Percentiles rank a stretch among this genome's conserved stretches.
phyloP scores from a whole-genome alignment of 106 monocot genomes.

The Allium sativum region DNA sequence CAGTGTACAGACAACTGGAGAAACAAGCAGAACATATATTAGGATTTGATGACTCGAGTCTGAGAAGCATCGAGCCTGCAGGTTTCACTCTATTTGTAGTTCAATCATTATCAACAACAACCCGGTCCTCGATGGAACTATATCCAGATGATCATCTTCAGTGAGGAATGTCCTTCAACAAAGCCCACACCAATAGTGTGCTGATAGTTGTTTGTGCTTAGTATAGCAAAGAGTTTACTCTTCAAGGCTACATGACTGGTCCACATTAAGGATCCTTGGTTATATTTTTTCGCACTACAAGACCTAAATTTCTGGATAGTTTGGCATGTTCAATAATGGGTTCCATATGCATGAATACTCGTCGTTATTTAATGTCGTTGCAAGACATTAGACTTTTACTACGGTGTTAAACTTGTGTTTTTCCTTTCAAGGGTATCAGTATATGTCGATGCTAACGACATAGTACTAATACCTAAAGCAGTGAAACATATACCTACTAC shows the following conservation, averaged over 20 bases:
- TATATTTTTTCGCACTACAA: constrained; percentile 66
- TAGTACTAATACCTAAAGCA: no score
- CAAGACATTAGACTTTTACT: no score
- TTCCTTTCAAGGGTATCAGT: no score
- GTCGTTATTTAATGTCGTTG: no score
- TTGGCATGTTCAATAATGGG: not conserved
- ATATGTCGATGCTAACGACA: no score
- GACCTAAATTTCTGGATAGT: constrained; percentile 34
- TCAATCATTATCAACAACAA: constrained; percentile 6
- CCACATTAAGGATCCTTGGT: constrained; percentile 35
- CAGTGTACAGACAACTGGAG: constrained; percentile 26
- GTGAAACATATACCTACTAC: no score
- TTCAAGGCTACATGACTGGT: constrained; percentile 16
- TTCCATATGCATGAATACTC: no score
- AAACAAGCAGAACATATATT: constrained; percentile 10
- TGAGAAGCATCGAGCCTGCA: constrained; percentile 14
- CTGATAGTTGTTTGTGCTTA: constrained; percentile 45
- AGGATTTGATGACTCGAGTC: constrained; percentile 17
- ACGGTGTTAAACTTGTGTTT: no score
- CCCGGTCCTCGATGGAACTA: constrained; percentile 28
- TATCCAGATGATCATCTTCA: constrained; percentile 28
- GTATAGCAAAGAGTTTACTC: constrained; percentile 50
- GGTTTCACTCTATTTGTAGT: constrained; percentile 15
- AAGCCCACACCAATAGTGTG: constrained; percentile 10
- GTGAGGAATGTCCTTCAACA: constrained; percentile 33